These are phyloP conservation scores for Stramenopiles sp. DNA, from an alignment of 352 stramenopile species.

Conservation along the genomic window DNA sequence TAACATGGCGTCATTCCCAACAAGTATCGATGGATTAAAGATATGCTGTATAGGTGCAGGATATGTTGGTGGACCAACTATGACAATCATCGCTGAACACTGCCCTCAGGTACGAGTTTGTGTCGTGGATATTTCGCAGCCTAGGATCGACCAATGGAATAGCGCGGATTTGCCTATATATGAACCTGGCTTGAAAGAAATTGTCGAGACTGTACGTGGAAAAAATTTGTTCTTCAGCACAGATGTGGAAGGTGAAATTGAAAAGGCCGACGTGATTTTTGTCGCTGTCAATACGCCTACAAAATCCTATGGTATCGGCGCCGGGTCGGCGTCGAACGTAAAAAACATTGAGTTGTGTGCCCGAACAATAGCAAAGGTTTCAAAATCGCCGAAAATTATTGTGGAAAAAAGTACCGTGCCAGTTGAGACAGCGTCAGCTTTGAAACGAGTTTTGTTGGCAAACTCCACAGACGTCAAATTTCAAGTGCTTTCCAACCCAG, in stretches of 20 bases:
- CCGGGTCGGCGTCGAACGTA: slow-evolving; percentile 89
- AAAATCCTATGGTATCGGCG: slow-evolving; percentile 87
- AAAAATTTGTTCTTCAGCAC: slow-evolving; percentile 98
- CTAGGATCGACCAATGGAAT: slow-evolving; percentile 96
- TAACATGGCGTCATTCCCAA: neutral
- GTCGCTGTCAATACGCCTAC: slow-evolving; percentile 97
- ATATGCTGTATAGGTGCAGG: slow-evolving; percentile 91
- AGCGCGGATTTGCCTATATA: slow-evolving; percentile 88
- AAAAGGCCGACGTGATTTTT: slow-evolving; percentile 93
- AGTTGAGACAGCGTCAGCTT: slow-evolving; percentile 89
- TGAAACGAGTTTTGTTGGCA: slow-evolving; percentile 75
- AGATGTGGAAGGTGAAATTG: slow-evolving; percentile 86
- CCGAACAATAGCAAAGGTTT: slow-evolving; percentile 86
- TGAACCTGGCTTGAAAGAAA: slow-evolving; percentile 86
- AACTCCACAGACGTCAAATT: slow-evolving; percentile 74
- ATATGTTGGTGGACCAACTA: slow-evolving; percentile 97
- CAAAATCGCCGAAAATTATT: slow-evolving; percentile 86
- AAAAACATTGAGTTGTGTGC: slow-evolving; percentile 97
- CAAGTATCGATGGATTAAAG: slow-evolving; percentile 29
- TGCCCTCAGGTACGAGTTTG: slow-evolving; percentile 80
- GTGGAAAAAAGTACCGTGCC: slow-evolving; percentile 98
- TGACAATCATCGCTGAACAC: slow-evolving; percentile 93
- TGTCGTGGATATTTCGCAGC: slow-evolving; percentile 83
- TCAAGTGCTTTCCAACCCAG: slow-evolving; percentile 93
- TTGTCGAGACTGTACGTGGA: slow-evolving; percentile 69